Evolutionary conservation across 2,329 filamentous ascomycete genomes (phyloP), one percentile per base, ranked within the genome.

Genomic region (Aureobasidium leucospermi): DNA sequence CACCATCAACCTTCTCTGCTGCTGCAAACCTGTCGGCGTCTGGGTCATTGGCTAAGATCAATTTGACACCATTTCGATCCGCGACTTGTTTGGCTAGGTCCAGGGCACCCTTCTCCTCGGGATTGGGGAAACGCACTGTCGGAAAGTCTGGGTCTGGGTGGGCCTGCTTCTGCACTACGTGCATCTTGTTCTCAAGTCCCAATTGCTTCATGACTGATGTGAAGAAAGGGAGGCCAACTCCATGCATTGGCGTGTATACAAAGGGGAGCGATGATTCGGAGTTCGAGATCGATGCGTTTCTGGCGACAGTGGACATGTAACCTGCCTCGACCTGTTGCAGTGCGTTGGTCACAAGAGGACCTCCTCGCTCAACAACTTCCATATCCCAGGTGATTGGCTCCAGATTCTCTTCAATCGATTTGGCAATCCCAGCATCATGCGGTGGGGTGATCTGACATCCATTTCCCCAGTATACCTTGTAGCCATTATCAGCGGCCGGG

Each of bases 381-480:
- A 34, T 29, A 61, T 77, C 77, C 78, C 74, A 81, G 29, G 69
- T 76, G 52, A 72, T 74, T 4, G 83, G 82, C 56, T 78, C 74
- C 46, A 83, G 68, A 60, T 85, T 84, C 38, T 77, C 67, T 39
- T 77, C 70, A 52, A 87, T 87, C 2, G 79, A 77, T 38, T 73
- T 71, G 4, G 82, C 79, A 59, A 87, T 87, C 32, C 81, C 79
- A 19, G 67, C 73, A 64, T 86, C 84, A 62, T 82, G 79, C 3
- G 84, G 84, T 9, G 82, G 78, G 57, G 86, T 85, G 63, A 87
- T 86, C 67, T 87, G 84, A 65, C 82, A 84, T 2, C 83, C 84
- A 66, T 85, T 86, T 15, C 74, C 75, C 75, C 81, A 85, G 71
- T 86, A 87, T 8, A 87, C 84, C 71, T 87, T 87, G 72, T 86